These are phyloP conservation scores for Eleusine coracana DNA, from an alignment of 176 grass and related monocot species.

Conservation along the genomic window DNA sequence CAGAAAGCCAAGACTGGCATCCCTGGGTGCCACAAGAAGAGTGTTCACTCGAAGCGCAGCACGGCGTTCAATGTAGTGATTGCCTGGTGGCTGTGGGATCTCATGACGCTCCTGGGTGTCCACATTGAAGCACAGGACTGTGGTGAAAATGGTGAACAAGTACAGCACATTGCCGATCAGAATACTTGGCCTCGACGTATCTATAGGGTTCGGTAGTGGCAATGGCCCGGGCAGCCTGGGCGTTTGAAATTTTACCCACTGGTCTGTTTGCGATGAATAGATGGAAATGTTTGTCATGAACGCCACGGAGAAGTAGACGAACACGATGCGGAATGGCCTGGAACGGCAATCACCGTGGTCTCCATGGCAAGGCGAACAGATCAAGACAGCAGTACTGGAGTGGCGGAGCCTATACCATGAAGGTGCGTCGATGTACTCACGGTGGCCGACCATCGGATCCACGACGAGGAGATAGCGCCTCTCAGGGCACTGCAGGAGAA, in stretches of 20 bases:
- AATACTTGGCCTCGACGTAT: not conserved
- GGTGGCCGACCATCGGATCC: not conserved
- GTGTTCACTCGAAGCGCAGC: not conserved
- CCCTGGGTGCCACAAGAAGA: not conserved
- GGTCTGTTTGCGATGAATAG: not conserved
- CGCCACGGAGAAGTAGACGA: not conserved
- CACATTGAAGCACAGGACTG: not conserved
- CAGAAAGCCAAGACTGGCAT: not conserved
- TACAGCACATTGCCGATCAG: not conserved
- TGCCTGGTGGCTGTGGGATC: not conserved
- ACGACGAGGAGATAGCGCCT: not conserved
- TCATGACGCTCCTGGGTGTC: not conserved
- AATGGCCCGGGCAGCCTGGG: too few species aligned
- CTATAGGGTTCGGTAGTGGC: not conserved
- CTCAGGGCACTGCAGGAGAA: not conserved
- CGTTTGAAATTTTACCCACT: not conserved
- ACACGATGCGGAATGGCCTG: not conserved
- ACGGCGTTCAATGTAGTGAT: too few species aligned
- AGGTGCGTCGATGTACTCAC: not conserved
- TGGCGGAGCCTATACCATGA: not conserved
- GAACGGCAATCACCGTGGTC: not conserved
- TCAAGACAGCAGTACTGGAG: not conserved
- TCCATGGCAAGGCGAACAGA: not conserved
- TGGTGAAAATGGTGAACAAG: not conserved
- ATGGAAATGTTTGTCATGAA: not conserved